Percentiles rank a stretch among this genome's conserved stretches.
These are phyloP conservation scores for Tuber calosporum DNA, from an alignment of 495 filamentous ascomycete genomes.

Conservation along the genomic window DNA sequence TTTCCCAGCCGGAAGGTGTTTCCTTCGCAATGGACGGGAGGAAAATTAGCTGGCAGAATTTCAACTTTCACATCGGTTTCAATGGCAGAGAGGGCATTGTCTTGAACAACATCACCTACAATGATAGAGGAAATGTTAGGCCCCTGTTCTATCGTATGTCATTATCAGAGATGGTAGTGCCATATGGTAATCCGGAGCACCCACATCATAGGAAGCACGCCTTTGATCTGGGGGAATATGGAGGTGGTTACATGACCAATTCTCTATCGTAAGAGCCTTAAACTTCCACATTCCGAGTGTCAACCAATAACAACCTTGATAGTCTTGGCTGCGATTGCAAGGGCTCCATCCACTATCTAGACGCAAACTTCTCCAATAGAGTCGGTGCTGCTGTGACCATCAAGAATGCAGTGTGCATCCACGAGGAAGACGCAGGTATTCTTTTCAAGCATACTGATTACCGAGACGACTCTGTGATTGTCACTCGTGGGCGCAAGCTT, in stretches of 20 bases:
- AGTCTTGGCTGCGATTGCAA: constrained; percentile 87
- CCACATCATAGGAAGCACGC: constrained; percentile 93
- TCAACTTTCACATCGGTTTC: constrained; percentile 90
- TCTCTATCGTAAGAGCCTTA: constrained; percentile 51
- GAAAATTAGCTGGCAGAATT: constrained; percentile 87
- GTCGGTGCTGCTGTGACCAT: constrained; percentile 69
- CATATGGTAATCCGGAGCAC: constrained; percentile 87
- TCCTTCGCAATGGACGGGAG: constrained; percentile 77
- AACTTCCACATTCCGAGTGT: too few relatives aligned
- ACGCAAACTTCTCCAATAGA: constrained; percentile 74
- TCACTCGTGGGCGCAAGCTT: constrained; percentile 80
- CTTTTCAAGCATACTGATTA: constrained; percentile 96
- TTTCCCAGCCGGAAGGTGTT: constrained; percentile 90
- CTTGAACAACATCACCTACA: constrained; percentile 83
- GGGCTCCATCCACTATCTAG: constrained; percentile 84
- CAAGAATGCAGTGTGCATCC: constrained; percentile 94
- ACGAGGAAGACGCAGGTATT: constrained; percentile 91
- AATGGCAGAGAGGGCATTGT: constrained; percentile 94
- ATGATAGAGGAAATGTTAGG: constrained; percentile 73
- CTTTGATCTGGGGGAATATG: constrained; percentile 91
- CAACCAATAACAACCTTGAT: background rate
- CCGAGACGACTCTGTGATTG: constrained; percentile 77
- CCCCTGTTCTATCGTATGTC: constrained; percentile 88
- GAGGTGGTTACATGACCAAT: constrained; percentile 94
- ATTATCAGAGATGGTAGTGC: constrained; percentile 92